Percentiles rank a stretch among this genome's conserved stretches.
phyloP scores from a whole-genome alignment of 176 grass and related monocot species.

The Melocanna baccifera region DNA sequence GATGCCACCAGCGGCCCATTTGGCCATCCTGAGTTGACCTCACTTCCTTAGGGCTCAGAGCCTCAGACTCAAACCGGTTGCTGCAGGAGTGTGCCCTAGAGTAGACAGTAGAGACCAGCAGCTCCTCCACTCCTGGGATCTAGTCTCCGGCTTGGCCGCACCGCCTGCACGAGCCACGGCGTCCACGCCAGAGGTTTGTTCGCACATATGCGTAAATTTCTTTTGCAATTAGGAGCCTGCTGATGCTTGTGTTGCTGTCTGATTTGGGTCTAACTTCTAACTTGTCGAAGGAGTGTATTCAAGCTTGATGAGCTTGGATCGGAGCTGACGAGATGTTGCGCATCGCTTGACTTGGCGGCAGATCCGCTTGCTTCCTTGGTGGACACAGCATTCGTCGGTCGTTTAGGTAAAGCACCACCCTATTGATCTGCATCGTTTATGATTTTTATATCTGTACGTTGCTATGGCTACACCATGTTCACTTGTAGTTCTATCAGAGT shows the following conservation, averaged over 20 bases:
- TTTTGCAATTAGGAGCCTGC: neutral
- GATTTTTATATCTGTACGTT: neutral
- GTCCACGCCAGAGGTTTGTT: too few species aligned
- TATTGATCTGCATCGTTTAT: neutral
- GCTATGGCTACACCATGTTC: neutral
- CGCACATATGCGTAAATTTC: neutral
- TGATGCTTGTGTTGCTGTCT: neutral
- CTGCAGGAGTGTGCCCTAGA: too few species aligned
- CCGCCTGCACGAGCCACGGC: too few species aligned
- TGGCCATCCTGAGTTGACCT: too few species aligned
- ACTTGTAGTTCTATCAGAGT: neutral
- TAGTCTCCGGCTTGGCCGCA: too few species aligned
- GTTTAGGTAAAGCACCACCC: constrained; percentile 56
- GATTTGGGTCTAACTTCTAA: neutral
- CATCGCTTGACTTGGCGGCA: constrained; percentile 82
- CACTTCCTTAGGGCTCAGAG: too few species aligned
- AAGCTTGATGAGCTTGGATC: constrained; percentile 82
- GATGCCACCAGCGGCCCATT: too few species aligned
- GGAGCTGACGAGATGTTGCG: constrained; percentile 71
- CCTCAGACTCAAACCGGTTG: too few species aligned
- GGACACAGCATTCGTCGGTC: constrained; percentile 91
- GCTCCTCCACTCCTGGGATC: too few species aligned
- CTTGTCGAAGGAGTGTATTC: constrained; percentile 62
- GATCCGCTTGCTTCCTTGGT: constrained; percentile 91
- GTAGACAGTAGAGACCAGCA: too few species aligned